phyloP scores from a whole-genome alignment of 2,329 filamentous ascomycete genomes.

The Diaporthe longicolla region DNA sequence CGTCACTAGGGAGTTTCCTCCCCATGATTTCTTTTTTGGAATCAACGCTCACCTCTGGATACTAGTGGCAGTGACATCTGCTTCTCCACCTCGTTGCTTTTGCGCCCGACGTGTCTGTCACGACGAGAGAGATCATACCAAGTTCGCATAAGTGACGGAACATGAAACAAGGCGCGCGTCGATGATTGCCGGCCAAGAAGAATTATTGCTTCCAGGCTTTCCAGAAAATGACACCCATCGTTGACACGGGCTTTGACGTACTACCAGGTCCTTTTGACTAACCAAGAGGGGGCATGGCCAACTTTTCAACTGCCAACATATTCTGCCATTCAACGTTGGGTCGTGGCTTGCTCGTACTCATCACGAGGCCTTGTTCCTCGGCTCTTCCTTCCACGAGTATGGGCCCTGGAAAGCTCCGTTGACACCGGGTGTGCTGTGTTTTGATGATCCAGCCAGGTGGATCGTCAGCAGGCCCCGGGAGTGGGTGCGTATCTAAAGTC shows the following conservation, averaged over 20 bases:
- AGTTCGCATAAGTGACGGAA: neutral
- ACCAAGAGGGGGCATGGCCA: neutral
- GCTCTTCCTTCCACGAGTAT: conserved; percentile 5
- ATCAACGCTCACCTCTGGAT: neutral
- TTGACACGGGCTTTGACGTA: neutral
- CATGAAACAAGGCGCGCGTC: conserved; percentile 24
- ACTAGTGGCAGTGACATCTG: conserved; percentile 13
- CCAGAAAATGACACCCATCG: conserved; percentile 1
- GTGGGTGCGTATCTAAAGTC: neutral
- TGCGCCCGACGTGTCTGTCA: neutral
- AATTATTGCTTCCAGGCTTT: conserved; percentile 12
- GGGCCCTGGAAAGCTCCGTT: neutral
- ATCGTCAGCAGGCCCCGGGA: neutral
- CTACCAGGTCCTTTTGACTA: neutral
- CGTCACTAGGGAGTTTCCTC: conserved; percentile 3
- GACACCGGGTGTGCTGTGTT: neutral
- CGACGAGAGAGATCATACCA: neutral
- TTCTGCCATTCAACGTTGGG: neutral
- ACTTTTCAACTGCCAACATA: neutral
- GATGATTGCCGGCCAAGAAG: conserved; percentile 18
- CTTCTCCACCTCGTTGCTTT: conserved; percentile 8
- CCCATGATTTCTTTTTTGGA: conserved; percentile 4
- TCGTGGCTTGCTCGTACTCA: neutral
- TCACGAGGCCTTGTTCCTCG: neutral
- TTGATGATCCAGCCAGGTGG: neutral